Percentiles rank a stretch among this genome's conserved stretches.
These are phyloP conservation scores for Cordyceps fumosorosea DNA, from an alignment of 2,329 filamentous ascomycete genomes.

Conservation along the genomic window DNA sequence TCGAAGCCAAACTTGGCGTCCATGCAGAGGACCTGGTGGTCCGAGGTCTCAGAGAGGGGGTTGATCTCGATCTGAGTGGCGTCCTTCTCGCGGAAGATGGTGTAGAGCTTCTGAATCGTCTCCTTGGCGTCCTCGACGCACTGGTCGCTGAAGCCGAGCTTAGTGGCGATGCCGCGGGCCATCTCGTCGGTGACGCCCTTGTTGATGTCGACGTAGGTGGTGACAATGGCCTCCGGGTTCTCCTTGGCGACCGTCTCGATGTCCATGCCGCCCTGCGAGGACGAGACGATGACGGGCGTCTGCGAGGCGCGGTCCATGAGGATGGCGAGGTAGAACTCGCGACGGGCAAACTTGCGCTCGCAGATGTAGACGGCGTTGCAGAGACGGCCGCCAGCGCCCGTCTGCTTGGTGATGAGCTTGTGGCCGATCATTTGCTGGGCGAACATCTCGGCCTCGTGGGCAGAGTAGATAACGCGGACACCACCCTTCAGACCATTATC, in stretches of 20 bases:
- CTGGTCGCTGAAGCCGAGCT: slow-evolving; percentile 96
- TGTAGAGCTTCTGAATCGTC: slow-evolving; percentile 98
- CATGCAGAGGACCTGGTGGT: slow-evolving; percentile 98
- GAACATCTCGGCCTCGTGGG: slow-evolving; percentile 93
- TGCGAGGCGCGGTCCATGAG: slow-evolving; percentile 95
- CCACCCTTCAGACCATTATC: slow-evolving; percentile 98
- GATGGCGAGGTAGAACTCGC: slow-evolving; percentile 98
- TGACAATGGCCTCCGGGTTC: slow-evolving; percentile 90
- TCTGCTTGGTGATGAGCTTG: slow-evolving; percentile 99
- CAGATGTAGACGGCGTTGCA: slow-evolving; percentile 99
- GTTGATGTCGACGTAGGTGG: slow-evolving; percentile 90
- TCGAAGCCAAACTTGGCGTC: slow-evolving; percentile 98
- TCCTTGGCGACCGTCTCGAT: slow-evolving; percentile 99
- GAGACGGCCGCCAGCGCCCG: slow-evolving; percentile 82
- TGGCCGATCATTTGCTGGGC: slow-evolving; percentile 99
- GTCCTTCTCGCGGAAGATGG: slow-evolving; percentile 97
- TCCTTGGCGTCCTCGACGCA: slow-evolving; percentile 93
- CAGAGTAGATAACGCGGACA: slow-evolving; percentile 98
- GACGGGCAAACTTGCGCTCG: slow-evolving; percentile 98
- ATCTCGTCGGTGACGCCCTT: slow-evolving; percentile 93
- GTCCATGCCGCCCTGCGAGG: slow-evolving; percentile 98
- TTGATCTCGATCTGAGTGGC: slow-evolving; percentile 99
- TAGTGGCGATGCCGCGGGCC: slow-evolving; percentile 77
- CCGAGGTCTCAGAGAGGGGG: slow-evolving; percentile 93
- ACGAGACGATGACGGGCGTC: slow-evolving; percentile 91